phyloP scores from a whole-genome alignment of 1,284 basidiomycete species.

The Sporisorium exsertum region DNA sequence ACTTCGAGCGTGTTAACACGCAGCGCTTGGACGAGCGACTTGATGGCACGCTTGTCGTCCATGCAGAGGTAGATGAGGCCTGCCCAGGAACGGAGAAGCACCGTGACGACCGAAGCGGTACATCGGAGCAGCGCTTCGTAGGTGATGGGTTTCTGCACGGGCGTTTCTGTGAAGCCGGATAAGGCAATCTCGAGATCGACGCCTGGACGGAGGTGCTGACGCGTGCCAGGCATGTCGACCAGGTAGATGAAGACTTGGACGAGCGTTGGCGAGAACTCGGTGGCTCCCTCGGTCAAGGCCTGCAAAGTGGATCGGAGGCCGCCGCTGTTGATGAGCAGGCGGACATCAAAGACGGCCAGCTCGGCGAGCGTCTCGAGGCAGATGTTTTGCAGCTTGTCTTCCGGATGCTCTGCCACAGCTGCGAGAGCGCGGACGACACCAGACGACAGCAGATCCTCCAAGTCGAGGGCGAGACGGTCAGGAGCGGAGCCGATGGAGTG shows the following conservation, averaged over 20 bases:
- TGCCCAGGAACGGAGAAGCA: constrained; percentile 89
- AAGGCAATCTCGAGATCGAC: constrained; percentile 84
- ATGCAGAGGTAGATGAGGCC: constrained; percentile 95
- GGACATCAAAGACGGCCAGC: constrained; percentile 87
- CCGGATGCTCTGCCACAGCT: constrained; percentile 90
- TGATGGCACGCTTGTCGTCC: constrained; percentile 85
- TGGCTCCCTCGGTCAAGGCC: constrained; percentile 85
- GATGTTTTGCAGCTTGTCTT: constrained; percentile 86
- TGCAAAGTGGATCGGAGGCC: constrained; percentile 89
- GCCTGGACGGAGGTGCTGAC: constrained; percentile 82
- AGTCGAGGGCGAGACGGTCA: constrained; percentile 71
- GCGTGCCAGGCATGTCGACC: constrained; percentile 84
- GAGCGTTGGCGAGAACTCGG: constrained; percentile 86
- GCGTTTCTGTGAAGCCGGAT: constrained; percentile 75
- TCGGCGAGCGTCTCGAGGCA: constrained; percentile 91
- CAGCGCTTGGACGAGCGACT: constrained; percentile 84
- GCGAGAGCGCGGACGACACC: constrained; percentile 79
- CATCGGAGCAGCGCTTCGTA: constrained; percentile 75
- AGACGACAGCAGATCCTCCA: constrained; percentile 40
- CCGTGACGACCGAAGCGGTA: constrained; percentile 81
- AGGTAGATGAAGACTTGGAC: constrained; percentile 85
- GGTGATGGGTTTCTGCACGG: constrained; percentile 77
- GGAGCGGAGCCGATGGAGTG: constrained; percentile 37
- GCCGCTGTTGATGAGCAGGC: constrained; percentile 82
- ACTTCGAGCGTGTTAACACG: constrained; percentile 87